Evolutionary conservation across 805 yeast species (phyloP).

Genomic region (Candida ulmi): DNA sequence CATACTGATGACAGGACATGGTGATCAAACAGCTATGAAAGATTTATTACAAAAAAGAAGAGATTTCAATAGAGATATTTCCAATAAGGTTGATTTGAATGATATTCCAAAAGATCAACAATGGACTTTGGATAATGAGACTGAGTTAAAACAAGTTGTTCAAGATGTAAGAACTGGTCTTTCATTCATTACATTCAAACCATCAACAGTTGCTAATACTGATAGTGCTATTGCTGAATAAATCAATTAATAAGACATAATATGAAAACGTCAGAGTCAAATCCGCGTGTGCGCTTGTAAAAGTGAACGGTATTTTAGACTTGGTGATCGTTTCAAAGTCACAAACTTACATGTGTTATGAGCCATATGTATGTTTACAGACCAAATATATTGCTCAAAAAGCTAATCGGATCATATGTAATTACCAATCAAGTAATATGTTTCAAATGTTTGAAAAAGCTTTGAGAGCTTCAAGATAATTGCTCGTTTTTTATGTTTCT

Average conservation of each 20-base stretch:
- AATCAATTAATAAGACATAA: neutral
- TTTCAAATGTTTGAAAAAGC: no score
- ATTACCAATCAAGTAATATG: no score
- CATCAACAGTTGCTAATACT: neutral
- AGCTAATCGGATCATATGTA: no score
- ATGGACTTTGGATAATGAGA: slow-evolving; percentile 49
- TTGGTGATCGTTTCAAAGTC: no score
- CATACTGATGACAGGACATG: slow-evolving; percentile 57
- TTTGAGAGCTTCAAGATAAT: no score
- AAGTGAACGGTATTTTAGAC: no score
- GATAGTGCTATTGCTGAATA: slow-evolving; percentile 4
- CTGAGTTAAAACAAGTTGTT: slow-evolving; percentile 41
- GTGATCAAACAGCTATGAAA: slow-evolving; percentile 46
- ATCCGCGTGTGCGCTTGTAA: no score
- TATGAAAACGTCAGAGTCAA: no score
- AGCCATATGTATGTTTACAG: neutral
- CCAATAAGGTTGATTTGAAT: slow-evolving; percentile 20
- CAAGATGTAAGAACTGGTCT: slow-evolving; percentile 55
- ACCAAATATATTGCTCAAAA: no score
- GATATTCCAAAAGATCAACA: slow-evolving; percentile 30
- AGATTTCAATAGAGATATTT: slow-evolving; percentile 36
- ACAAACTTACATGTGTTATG: no score
- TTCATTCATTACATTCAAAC: slow-evolving; percentile 46
- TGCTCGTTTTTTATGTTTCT: no score
- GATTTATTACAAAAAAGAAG: slow-evolving; percentile 39